Evolutionary conservation across 129 eudicot genomes (phyloP).

Genomic region (Chrysanthemum seticuspe): DNA sequence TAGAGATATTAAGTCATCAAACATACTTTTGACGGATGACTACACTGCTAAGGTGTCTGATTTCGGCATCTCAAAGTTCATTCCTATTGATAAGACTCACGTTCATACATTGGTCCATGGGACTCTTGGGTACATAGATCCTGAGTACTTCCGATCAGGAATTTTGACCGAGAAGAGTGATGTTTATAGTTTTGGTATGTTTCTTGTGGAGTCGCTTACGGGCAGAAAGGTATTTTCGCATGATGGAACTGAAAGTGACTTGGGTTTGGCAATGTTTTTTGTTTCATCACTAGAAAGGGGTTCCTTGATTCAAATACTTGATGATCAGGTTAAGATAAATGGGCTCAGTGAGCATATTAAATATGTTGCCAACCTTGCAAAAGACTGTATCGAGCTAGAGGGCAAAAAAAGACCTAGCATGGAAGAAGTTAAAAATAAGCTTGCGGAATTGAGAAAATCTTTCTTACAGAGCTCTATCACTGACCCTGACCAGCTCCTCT

Average conservation of each 20-base stretch:
- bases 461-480: not conserved
- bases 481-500: not conserved
- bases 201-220: constrained; percentile 32
- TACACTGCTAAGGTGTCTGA: constrained; percentile 36
- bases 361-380: constrained; percentile 13
- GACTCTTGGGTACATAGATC: constrained; percentile 35
- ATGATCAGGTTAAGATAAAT: constrained; percentile 18
- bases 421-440: constrained; percentile 24
- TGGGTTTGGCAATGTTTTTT: constrained; percentile 23
- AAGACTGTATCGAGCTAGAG: constrained; percentile 27
- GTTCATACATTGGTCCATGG: constrained; percentile 33
- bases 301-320: constrained; percentile 30
- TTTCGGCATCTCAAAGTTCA: constrained; percentile 32
- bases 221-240: constrained; percentile 31
- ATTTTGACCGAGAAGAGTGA: constrained; percentile 31
- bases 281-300: constrained; percentile 18
- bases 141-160: constrained; percentile 34
- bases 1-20: constrained; percentile 33
- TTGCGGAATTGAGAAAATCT: not conserved
- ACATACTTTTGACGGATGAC: constrained; percentile 34
- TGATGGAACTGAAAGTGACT: constrained; percentile 28
- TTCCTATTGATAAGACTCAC: constrained; percentile 32
- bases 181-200: constrained; percentile 37
- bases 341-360: constrained; percentile 19
- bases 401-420: constrained; percentile 39